Base-by-base conservation (phyloP, 495 filamentous ascomycete species). In the Lichenothelia convexa region DNA sequence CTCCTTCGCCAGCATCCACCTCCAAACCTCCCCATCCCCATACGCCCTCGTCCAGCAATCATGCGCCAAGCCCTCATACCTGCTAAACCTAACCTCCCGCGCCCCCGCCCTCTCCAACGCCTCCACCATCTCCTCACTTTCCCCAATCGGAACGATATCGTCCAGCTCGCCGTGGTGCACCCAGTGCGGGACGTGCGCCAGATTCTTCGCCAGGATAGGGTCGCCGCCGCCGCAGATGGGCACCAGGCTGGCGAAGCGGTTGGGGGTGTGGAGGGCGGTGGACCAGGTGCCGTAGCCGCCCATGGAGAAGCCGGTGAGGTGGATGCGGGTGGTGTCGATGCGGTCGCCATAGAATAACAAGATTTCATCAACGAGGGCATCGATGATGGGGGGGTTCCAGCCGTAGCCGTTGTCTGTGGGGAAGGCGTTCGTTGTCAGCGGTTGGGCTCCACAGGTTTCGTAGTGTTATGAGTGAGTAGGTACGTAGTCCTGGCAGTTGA, bases 41-140 rank as follows among this genome's bases (percentile, higher is more conserved):
- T 36, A 36, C n/a, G 34, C 34, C n/a, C 17, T 23, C 34, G 34
- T 36, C 34, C 34, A 36, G 18, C 34, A 12, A 36, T 36, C 34
- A 26, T 36, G 34, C 34, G 16, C 18, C 9, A n/a, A 11, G 6
- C 18, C 34, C 34, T 11, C 11, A 8, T 23, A 26, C 18, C 34
- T 13, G 8, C 7, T 36, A 29, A 36, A 36, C 20, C 34, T 22
- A 12, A 36, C 17, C 15, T 36, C 18, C 18, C 8, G 6, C 12
- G 18, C 34, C 18, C 34, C 34, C 15, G 34, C 34, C 34, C 18
- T 36, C 34, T 36, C 15, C 34, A 36, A 26, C 12, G 34, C 34
- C 8, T 23, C 29, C 7, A 36, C 34, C 34, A 36, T 36, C 20
- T 36, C 16, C 6, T 6, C 15, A 16, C 15, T 27, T 12, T 29